Conservation (phyloP, 768 basidiomycete genomes). For the Pulveroboletus sp. region DNA sequence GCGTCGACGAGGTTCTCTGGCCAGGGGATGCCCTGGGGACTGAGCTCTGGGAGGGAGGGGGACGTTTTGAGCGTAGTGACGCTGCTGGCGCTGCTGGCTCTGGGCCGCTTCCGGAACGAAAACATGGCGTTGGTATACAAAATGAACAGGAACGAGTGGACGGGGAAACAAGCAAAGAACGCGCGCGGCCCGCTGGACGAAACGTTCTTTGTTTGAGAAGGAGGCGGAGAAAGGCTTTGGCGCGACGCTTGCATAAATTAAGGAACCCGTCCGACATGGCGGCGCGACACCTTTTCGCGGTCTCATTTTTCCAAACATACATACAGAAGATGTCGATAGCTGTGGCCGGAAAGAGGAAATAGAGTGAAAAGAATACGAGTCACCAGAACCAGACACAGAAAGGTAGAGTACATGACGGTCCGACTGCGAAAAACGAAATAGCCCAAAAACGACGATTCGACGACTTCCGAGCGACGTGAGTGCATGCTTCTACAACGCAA, state of each 20-base stretch:
- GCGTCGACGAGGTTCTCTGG: slow-evolving; percentile 79
- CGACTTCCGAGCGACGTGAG: slow-evolving; percentile 26
- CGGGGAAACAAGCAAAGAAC: slow-evolving; percentile 25
- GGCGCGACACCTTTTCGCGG: slow-evolving; percentile 18
- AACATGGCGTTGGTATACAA: slow-evolving; percentile 50
- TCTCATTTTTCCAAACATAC: slow-evolving; percentile 29
- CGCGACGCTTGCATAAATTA: slow-evolving; percentile 15
- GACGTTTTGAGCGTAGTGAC: slow-evolving; percentile 55
- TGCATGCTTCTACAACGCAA: slow-evolving; percentile 28
- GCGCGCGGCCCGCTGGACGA: slow-evolving; percentile 18
- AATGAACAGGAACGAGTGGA: slow-evolving; percentile 24
- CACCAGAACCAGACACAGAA: slow-evolving; percentile 18
- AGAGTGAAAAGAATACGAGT: slow-evolving; percentile 7
- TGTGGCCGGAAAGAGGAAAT: slow-evolving; percentile 17
- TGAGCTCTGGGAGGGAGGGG: slow-evolving; percentile 76
- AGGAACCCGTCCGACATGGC: slow-evolving; percentile 25
- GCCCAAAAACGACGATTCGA: slow-evolving; percentile 33
- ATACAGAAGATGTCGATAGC: slow-evolving; percentile 31
- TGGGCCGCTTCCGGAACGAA: slow-evolving; percentile 63
- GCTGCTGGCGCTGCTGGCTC: slow-evolving; percentile 42
- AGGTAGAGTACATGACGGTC: slow-evolving; percentile 36
- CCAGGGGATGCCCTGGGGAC: slow-evolving; percentile 76
- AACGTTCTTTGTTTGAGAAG: slow-evolving; percentile 18
- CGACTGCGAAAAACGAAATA: slow-evolving; percentile 30
- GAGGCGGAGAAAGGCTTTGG: slow-evolving; percentile 10